Evolutionary conservation across 2,329 filamentous ascomycete species (phyloP).

Genomic region (Botrytis galanthina): DNA sequence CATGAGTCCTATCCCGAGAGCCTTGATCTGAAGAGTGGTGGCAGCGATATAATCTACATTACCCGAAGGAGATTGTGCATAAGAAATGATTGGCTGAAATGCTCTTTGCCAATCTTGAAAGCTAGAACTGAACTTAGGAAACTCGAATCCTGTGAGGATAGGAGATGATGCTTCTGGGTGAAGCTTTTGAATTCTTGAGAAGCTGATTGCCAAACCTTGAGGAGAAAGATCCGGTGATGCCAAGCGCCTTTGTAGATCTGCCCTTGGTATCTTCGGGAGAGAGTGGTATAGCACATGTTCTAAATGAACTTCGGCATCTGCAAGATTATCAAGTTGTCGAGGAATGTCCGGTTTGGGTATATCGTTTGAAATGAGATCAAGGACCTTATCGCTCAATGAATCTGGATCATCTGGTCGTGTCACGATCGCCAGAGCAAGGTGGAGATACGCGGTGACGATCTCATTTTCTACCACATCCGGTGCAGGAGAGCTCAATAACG

Average conservation of each 20-base stretch:
- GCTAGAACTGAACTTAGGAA: conserved; percentile 21
- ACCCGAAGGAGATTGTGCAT: conserved; percentile 7
- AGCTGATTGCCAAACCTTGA: conserved; percentile 20
- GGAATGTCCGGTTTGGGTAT: conserved; percentile 2
- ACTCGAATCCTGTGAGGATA: conserved; percentile 17
- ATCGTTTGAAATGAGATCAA: conserved; percentile 24
- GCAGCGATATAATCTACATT: conserved; percentile 25
- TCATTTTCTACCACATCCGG: conserved; percentile 27
- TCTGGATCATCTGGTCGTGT: conserved; percentile 16
- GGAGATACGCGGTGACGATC: conserved; percentile 28
- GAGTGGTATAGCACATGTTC: conserved; percentile 19
- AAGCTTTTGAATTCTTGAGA: conserved; percentile 19
- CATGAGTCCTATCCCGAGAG: conserved; percentile 23
- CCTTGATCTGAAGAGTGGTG: conserved; percentile 24
- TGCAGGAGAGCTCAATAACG: conserved; percentile 7
- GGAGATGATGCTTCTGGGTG: conserved; percentile 15
- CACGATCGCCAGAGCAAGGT: conserved; percentile 25
- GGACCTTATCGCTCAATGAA: conserved; percentile 16
- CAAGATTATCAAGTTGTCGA: conserved; percentile 4
- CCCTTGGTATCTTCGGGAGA: conserved; percentile 17
- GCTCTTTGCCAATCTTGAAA: conserved; percentile 25
- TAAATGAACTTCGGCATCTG: conserved; percentile 16
- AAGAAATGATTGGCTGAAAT: conserved; percentile 26
- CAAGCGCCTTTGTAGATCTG: conserved; percentile 16
- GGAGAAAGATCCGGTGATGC: conserved; percentile 19